Conservation (phyloP, 306 rosid genomes). For the Mucuna pruriens region DNA sequence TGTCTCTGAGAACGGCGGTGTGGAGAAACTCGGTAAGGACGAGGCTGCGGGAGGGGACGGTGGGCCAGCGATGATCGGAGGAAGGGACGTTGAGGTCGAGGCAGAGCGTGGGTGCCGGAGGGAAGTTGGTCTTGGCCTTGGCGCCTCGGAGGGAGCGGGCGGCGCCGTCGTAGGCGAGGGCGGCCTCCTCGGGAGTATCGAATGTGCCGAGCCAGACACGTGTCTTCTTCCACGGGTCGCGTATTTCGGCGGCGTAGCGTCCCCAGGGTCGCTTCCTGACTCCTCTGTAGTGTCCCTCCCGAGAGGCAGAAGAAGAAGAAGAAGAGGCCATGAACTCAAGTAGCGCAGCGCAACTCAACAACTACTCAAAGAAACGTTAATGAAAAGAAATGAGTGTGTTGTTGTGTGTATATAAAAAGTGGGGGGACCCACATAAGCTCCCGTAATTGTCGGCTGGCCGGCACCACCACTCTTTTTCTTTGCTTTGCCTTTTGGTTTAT, state of each 20-base stretch:
- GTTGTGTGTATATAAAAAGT: conserved; percentile 15
- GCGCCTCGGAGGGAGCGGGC: conserved; percentile 91
- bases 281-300: conserved; percentile 87
- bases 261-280: conserved; percentile 99
- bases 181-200: conserved; percentile 96
- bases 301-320: conserved; percentile 52
- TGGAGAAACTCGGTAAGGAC: conserved; percentile 69
- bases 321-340: too few relatives aligned
- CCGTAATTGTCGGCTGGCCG: conserved; percentile 96
- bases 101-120: conserved; percentile 55
- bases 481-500: neutral
- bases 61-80: conserved; percentile 46
- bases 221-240: conserved; percentile 97
- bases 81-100: conserved; percentile 73
- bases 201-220: conserved; percentile 97
- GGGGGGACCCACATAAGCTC: conserved; percentile 76
- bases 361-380: too few relatives aligned
- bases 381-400: neutral
- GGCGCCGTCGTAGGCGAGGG: conserved; percentile 95
- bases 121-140: conserved; percentile 92
- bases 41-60: conserved; percentile 52
- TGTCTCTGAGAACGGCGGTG: conserved; percentile 53
- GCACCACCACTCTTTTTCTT: conserved; percentile 37
- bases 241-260: conserved; percentile 94
- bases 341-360: too few relatives aligned